phyloP scores from a whole-genome alignment of 768 basidiomycete species.

The Hygrophorus pudorinus region DNA sequence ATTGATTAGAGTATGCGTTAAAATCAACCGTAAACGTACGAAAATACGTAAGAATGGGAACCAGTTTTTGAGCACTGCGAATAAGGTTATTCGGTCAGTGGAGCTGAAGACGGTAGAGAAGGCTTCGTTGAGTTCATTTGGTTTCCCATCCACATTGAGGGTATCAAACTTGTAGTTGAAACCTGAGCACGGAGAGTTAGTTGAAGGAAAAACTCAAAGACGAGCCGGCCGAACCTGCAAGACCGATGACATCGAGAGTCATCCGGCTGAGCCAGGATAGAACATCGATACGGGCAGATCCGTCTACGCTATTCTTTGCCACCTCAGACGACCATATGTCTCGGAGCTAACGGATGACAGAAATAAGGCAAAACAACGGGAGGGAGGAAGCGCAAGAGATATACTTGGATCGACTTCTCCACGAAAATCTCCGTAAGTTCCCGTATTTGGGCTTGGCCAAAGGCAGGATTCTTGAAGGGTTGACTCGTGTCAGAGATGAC shows the following conservation, averaged over 20 bases:
- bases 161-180: conserved; percentile 21
- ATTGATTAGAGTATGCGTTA: no score
- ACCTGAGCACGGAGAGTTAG: conserved; percentile 13
- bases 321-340: conserved; percentile 34
- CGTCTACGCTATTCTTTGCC: conserved; percentile 12
- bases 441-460: conserved; percentile 49
- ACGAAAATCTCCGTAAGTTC: conserved; percentile 48
- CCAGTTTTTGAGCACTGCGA: conserved; percentile 18
- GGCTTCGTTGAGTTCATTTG: conserved; percentile 36
- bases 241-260: conserved; percentile 71
- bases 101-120: conserved; percentile 34
- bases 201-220: conserved; percentile 14
- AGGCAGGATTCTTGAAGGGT: conserved; percentile 47
- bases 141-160: conserved; percentile 15
- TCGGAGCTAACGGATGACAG: conserved; percentile 34
- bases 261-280: conserved; percentile 55
- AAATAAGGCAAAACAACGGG: neutral
- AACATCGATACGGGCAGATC: conserved; percentile 38
- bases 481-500: neutral
- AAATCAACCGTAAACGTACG: no score
- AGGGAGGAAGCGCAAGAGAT: neutral
- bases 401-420: conserved; percentile 43
- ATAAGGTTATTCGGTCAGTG: conserved; percentile 20
- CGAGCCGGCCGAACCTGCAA: conserved; percentile 45
- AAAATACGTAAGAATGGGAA: conserved; percentile 26